Conservation (phyloP, 495 filamentous ascomycete species). For the Penicillium canariense region DNA sequence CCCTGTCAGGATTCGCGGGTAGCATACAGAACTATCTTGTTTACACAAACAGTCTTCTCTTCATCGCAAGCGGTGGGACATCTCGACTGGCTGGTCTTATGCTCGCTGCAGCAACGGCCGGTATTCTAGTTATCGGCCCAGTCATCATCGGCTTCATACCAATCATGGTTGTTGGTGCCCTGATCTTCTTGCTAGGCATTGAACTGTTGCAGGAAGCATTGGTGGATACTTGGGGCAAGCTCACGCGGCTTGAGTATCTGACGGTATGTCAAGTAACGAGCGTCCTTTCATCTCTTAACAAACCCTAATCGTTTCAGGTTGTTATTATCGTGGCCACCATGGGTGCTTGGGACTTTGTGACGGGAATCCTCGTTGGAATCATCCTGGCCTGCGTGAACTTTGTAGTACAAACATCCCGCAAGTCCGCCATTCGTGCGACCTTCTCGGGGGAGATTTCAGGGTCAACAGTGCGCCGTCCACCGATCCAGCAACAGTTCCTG, state of each 20-base stretch:
- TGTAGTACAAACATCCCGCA: slow-evolving; percentile 85
- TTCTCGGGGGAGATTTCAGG: slow-evolving; percentile 84
- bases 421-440: slow-evolving; percentile 80
- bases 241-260: slow-evolving; percentile 81
- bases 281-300: background rate
- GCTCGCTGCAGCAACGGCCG: slow-evolving; percentile 75
- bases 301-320: slow-evolving; percentile 50
- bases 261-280: slow-evolving; percentile 54
- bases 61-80: slow-evolving; percentile 86
- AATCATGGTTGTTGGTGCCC: slow-evolving; percentile 90
- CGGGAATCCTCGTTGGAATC: slow-evolving; percentile 89
- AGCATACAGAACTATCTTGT: slow-evolving; percentile 97
- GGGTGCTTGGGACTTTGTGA: slow-evolving; percentile 94
- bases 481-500: slow-evolving; percentile 82
- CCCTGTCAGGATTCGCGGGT: slow-evolving; percentile 76
- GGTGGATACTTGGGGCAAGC: slow-evolving; percentile 81
- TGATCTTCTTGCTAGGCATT: slow-evolving; percentile 92
- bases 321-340: slow-evolving; percentile 91
- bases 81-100: slow-evolving; percentile 83
- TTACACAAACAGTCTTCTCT: slow-evolving; percentile 93
- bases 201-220: slow-evolving; percentile 86
- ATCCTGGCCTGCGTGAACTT: slow-evolving; percentile 86
- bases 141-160: slow-evolving; percentile 89
- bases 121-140: slow-evolving; percentile 80
- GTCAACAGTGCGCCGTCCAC: slow-evolving; percentile 87